Evolutionary conservation across 129 eudicot genomes (phyloP).

Genomic region (Flaveria bidentis): DNA sequence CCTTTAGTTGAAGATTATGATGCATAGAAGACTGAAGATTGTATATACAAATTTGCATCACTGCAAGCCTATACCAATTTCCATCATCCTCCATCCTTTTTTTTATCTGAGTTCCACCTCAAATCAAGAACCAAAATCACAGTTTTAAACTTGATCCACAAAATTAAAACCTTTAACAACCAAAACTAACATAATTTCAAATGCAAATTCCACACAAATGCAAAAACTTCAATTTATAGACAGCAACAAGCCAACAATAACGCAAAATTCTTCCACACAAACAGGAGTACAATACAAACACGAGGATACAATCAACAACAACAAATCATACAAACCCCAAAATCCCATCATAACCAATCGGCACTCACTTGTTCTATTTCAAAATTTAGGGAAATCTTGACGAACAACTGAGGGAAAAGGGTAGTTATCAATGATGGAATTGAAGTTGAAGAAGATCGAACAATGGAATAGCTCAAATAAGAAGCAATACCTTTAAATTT

Average conservation of each 20-base stretch:
- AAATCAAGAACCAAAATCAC: conserved; percentile 5
- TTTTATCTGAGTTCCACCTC: not conserved
- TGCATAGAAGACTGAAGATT: not conserved
- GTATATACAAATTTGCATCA: conserved; percentile 14
- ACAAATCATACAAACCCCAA: not conserved
- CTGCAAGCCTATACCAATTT: conserved; percentile 6
- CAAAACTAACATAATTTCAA: not conserved
- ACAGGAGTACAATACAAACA: not conserved
- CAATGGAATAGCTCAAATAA: not conserved
- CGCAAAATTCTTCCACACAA: not conserved
- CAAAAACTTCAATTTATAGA: not conserved
- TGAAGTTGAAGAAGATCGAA: not conserved
- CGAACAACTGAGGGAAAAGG: not conserved
- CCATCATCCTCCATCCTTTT: not conserved
- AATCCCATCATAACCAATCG: not conserved
- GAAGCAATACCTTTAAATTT: conserved; percentile 23
- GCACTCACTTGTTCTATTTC: conserved; percentile 18
- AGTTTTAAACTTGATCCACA: not conserved
- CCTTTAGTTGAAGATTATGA: not conserved
- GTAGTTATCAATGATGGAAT: not conserved
- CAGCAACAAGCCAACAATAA: not conserved
- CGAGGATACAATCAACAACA: not conserved
- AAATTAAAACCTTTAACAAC: not conserved
- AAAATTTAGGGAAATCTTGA: not conserved
- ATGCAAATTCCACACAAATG: not conserved